A percentile compares a stretch with the other conserved stretches of the same genome.
Conservation (phyloP, 352 stramenopile species). For the Blastocystis sp. region DNA sequence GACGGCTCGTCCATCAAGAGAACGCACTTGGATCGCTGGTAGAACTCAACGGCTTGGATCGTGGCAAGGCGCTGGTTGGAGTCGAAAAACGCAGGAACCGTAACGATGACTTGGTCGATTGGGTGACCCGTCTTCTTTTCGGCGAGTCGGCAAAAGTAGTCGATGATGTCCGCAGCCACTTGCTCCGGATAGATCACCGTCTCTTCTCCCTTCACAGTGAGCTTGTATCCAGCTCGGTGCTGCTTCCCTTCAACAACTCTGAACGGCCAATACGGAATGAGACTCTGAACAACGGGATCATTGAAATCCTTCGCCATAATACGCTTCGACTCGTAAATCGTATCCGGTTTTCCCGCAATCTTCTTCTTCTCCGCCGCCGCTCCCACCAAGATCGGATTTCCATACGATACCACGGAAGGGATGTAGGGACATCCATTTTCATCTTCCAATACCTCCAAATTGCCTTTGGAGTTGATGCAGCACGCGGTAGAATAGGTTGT, state of each 20-base stretch:
- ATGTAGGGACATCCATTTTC: background rate
- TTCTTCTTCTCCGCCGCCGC: background rate
- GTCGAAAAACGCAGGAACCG: constrained; percentile 29
- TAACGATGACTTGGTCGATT: background rate
- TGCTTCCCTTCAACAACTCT: background rate
- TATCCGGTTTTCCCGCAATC: background rate
- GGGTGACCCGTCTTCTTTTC: background rate
- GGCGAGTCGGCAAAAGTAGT: background rate
- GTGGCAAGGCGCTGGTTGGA: background rate
- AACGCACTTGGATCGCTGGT: background rate
- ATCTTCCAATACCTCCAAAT: background rate
- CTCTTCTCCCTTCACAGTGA: background rate
- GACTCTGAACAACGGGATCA: background rate
- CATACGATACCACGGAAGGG: background rate
- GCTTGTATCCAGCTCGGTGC: background rate
- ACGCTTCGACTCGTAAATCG: background rate
- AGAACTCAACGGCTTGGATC: constrained; percentile 6
- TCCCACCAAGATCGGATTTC: background rate
- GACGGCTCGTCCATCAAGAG: background rate
- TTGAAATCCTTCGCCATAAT: background rate
- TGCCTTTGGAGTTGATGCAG: background rate
- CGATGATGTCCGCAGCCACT: background rate
- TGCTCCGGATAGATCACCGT: background rate
- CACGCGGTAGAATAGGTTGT: constrained; percentile 1
- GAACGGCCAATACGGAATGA: constrained; percentile 21